Conservation (phyloP, 495 filamentous ascomycete species). For the Trichoderma gamsii region DNA sequence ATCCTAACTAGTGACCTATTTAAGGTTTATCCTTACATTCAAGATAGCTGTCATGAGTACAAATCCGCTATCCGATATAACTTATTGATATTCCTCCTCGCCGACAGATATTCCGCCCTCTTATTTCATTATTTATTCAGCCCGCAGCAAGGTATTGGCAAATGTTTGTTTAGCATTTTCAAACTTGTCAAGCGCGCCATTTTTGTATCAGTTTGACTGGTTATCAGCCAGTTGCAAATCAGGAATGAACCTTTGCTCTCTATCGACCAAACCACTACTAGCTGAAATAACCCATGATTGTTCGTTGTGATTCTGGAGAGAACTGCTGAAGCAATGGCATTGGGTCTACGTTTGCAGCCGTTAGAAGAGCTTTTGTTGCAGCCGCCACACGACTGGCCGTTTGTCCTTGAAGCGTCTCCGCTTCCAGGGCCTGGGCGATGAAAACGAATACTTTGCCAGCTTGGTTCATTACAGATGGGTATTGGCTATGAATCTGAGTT, state of each 20-base stretch:
- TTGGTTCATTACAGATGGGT: slow-evolving; percentile 70
- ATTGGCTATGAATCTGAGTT: slow-evolving; percentile 56
- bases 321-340: slow-evolving; percentile 63
- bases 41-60: background rate
- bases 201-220: background rate
- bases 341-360: slow-evolving; percentile 61
- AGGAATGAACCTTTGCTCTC: background rate
- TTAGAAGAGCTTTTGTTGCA: slow-evolving; percentile 67
- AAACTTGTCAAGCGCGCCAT: background rate
- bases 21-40: no score
- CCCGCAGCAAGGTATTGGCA: background rate
- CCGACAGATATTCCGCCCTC: background rate
- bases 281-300: slow-evolving; percentile 63
- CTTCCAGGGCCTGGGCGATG: slow-evolving; percentile 81
- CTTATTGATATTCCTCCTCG: background rate
- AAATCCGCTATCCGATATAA: background rate
- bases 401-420: slow-evolving; percentile 81
- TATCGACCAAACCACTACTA: background rate
- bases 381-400: slow-evolving; percentile 65
- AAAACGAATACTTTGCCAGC: slow-evolving; percentile 72
- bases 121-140: background rate
- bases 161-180: background rate
- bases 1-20: no score
- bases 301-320: slow-evolving; percentile 66
- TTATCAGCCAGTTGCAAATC: background rate